Evolutionary conservation across 2,329 filamentous ascomycete genomes (phyloP).

Genomic region (Paraconiothyrium brasiliense): DNA sequence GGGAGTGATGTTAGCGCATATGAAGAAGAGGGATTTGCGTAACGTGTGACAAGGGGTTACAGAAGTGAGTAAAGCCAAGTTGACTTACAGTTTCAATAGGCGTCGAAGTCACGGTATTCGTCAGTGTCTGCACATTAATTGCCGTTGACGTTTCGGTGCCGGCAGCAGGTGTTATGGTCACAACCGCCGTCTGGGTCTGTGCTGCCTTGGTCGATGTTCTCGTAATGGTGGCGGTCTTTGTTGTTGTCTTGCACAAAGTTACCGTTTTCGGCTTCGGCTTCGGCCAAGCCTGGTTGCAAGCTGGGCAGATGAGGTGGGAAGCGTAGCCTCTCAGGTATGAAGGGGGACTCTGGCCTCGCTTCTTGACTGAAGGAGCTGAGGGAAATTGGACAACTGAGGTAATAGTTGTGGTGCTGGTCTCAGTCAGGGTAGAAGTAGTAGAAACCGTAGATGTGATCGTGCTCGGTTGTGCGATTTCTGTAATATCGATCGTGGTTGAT

Average conservation of each 20-base stretch:
- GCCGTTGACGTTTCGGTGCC: background rate
- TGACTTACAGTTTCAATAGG: background rate
- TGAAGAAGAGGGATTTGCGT: background rate
- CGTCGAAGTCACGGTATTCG: background rate
- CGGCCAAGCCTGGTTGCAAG: background rate
- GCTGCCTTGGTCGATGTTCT: background rate
- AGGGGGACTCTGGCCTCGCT: background rate
- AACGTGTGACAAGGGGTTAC: no score
- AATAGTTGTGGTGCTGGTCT: background rate
- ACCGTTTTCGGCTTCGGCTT: background rate
- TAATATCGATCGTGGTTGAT: background rate
- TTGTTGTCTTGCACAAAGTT: background rate
- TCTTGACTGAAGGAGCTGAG: background rate
- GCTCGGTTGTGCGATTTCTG: background rate
- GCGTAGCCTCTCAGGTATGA: conserved; percentile 2
- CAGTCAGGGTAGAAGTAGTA: background rate
- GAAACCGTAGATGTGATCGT: background rate
- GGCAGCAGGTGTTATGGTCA: background rate
- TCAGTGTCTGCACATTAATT: background rate
- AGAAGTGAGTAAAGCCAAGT: background rate
- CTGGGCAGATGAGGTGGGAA: conserved; percentile 6
- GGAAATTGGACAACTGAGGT: background rate
- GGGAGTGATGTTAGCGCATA: background rate
- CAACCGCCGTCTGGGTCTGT: background rate
- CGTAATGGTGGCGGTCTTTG: background rate